Evolutionary conservation across 306 rosid species (phyloP), one percentile per base, ranked within the genome.

Genomic region (Pterocarpus santalinus): DNA sequence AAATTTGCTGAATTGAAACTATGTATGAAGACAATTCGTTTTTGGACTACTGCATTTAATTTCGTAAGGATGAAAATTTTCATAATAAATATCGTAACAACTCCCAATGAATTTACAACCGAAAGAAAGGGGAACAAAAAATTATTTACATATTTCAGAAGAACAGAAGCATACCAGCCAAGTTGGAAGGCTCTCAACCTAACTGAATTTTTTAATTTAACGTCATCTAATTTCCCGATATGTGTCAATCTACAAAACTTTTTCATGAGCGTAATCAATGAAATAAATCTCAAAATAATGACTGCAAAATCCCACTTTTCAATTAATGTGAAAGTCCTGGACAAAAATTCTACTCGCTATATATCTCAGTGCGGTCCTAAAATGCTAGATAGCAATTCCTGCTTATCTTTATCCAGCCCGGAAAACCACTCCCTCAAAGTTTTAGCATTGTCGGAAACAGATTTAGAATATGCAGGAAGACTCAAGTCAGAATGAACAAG

Each of bases 381-480:
- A 78, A 91, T 71, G 76, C 68, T 80, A 47, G 80, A 78, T 2
- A 94, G 77, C 81, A 90, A 71, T 36, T 90, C 85, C 66, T 86
- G 87, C 76, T 90, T 87, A 85, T 89, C 88, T 69, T 82, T 86
- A 81, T 67, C 87, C 78, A 95, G 86, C 68, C 70, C 81, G 55
- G 85, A 85, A 80, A 86, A 90, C 98, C 97, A 95, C 77, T 75
- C 84, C 62, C 88, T 84, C 17, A 92, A 67, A 66, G 72, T 69
- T 77, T 80, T 82, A 71, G 71, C 77, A 69, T 83, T 78, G 46
- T 86, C 88, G 3, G 66, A 80, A 82, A 69, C 85, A 38, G 83
- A 81, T n/a, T 75, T 79, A 67, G 79, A 65, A 61, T 17, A 36
- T 61, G 60, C 79, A 0, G 86, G 73, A 79, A 74, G 69, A 82